Evolutionary conservation across 2,329 filamentous ascomycete species (phyloP), one percentile per base, ranked within the genome.

Genomic region (Paraconiothyrium sp.): DNA sequence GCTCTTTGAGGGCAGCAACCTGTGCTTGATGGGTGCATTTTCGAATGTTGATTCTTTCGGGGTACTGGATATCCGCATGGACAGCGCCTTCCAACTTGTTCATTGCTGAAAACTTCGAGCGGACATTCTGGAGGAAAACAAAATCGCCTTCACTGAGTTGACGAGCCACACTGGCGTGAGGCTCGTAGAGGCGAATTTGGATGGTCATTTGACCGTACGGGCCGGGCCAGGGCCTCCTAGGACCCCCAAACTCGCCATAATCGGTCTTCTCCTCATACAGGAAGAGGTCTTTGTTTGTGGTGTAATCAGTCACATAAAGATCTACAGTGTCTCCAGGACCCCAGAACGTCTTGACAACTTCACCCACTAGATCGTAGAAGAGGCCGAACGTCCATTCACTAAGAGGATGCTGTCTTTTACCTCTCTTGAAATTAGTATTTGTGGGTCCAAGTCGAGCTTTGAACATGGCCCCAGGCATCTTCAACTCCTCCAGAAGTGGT

Each of bases 271-370:
- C 72, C 14, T 72, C 69, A 60, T 87, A 88, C 39, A 88, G 78
- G 66, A 84, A 89, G 60, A 97, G 88, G 0, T 71, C 62, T 0
- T 82, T 72, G 70, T 97, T 92, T 54, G 86, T 80, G 0, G 93
- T 96, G 76, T 94, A 97, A 77, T 97, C 94, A 0, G 92, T 91
- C 20, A 97, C 81, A 82, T 93, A 93, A 0, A 97, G 66, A 5
- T 88, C 86, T 13, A 86, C 78, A 59, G 79, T 85, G 30, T 47
- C 24, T 20, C 24, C 24, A n/a, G 57, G 16, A 9, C 9, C 22
- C 35, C 58, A 68, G 66, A 82, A 86, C 0, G 84, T 80, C 66
- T 85, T 88, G 50, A 93, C 85, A 2, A 97, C 87, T 72, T 94
- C 86, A 1, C 86, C 93, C 20, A 92, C 81, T 1, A 96, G 73